Conservation (phyloP, 495 filamentous ascomycete genomes). For the Hypoxylon perforatum region DNA sequence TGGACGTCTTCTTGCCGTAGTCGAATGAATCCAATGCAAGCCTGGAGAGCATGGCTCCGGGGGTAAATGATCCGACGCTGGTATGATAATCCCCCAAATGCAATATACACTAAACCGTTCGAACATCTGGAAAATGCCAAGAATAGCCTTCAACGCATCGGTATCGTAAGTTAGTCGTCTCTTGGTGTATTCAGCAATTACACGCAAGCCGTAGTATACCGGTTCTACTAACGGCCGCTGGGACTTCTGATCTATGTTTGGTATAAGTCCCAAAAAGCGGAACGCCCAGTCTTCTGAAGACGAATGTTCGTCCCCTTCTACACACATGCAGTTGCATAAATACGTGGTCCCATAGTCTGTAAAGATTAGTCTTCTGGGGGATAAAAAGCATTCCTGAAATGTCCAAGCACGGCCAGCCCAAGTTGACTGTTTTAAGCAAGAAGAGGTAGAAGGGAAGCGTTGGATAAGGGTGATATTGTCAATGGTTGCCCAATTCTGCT, state of each 20-base stretch:
- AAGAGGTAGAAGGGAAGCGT: neutral
- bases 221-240: neutral
- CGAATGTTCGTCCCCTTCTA: too few relatives aligned
- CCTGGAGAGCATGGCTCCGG: neutral
- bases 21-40: neutral
- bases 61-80: neutral
- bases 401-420: slow-evolving; percentile 56
- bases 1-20: neutral
- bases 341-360: slow-evolving; percentile 47
- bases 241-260: neutral
- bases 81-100: neutral
- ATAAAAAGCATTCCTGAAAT: slow-evolving; percentile 53
- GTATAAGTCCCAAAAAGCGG: slow-evolving; percentile 26
- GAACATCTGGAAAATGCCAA: neutral
- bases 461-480: neutral
- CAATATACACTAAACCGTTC: too few relatives aligned
- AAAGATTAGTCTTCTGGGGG: slow-evolving; percentile 47
- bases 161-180: neutral
- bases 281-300: too few relatives aligned
- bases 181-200: slow-evolving; percentile 1
- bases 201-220: slow-evolving; percentile 6
- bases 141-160: neutral
- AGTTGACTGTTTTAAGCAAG: neutral
- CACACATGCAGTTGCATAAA: slow-evolving; percentile 27
- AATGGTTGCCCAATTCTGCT: neutral